Evolutionary conservation across 208 protist genomes (phyloP), one percentile per base, ranked within the genome.

Genomic region (Angomonas deanei): DNA sequence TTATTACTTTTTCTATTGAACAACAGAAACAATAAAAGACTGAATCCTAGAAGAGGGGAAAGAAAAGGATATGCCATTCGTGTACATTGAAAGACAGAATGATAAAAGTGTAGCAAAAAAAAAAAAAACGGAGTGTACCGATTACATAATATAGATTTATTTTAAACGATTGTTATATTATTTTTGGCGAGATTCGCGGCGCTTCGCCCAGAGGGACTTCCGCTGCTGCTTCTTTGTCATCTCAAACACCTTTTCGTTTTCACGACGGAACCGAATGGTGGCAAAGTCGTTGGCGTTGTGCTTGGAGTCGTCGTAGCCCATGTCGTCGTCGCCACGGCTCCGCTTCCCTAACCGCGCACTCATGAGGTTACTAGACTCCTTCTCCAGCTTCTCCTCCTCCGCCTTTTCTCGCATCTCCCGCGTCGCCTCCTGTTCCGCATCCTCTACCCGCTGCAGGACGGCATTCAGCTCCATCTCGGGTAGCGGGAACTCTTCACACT

Each of bases 381-480:
- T 89, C 59, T 86, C 60, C 27, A 91, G 69, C 58, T 87, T 91
- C 58, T 86, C 76, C 66, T 92, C 71, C 70, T 88, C 70, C n/a
- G 82, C 81, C 53, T 92, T 84, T 57, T 97, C 92, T 30, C 86
- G 80, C 24, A 97, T 94, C 70, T 95, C 86, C 8, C 79, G 83
- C n/a, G 78, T 47, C 34, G 89, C 87, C 80, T 96, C 86, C 68
- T 93, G 85, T 60, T 94, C 88, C 11, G 93, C 93, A 46, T 97
- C 88, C 66, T 96, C 91, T 11, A 97, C 89, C 23, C 93, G 78
- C 75, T 96, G 88, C 50, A 96, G 67, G 38, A 88, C 79, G 10
- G 66, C 61, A 48, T 76, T 64, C 36, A 97, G 84, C 54, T 96
- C 88, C 23, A 39, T 68, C 55, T 96, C 90, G 8, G 68, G 54